These are phyloP conservation scores for Venturia carpophila DNA, from an alignment of 2,329 filamentous ascomycete genomes.

Conservation along the genomic window DNA sequence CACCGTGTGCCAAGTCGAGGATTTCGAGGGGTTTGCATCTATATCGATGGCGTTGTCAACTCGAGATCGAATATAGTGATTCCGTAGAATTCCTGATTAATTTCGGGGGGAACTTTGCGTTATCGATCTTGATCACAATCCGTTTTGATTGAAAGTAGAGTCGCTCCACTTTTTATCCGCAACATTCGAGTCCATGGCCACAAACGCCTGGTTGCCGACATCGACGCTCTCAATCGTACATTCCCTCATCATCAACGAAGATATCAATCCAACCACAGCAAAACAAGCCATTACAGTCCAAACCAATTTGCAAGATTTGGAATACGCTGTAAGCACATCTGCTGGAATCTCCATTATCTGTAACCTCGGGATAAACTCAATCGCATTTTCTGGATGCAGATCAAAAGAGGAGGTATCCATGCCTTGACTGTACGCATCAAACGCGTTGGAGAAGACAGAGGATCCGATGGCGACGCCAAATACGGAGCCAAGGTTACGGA, in stretches of 20 bases:
- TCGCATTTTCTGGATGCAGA: background rate
- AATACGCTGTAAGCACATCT: background rate
- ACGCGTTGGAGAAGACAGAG: background rate
- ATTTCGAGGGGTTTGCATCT: too few species aligned
- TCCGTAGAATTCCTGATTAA: too few species aligned
- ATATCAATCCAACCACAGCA: background rate
- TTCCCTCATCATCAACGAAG: background rate
- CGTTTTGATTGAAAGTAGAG: too few species aligned
- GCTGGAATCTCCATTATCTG: background rate
- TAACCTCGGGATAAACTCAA: background rate
- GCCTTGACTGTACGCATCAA: background rate
- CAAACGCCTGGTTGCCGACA: background rate
- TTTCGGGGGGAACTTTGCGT: too few species aligned
- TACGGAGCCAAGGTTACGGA: constrained; percentile 6
- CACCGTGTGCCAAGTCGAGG: too few species aligned
- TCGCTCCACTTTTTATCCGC: background rate
- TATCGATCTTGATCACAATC: too few species aligned
- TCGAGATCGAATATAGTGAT: too few species aligned
- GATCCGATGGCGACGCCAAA: constrained; percentile 3
- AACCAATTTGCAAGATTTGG: background rate
- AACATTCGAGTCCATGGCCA: background rate
- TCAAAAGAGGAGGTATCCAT: background rate
- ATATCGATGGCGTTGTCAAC: too few species aligned
- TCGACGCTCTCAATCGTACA: background rate
- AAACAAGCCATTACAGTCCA: background rate